Percentiles rank a stretch among this genome's conserved stretches.
phyloP scores from a whole-genome alignment of 2,329 filamentous ascomycete species.

The Boeremia exigua region DNA sequence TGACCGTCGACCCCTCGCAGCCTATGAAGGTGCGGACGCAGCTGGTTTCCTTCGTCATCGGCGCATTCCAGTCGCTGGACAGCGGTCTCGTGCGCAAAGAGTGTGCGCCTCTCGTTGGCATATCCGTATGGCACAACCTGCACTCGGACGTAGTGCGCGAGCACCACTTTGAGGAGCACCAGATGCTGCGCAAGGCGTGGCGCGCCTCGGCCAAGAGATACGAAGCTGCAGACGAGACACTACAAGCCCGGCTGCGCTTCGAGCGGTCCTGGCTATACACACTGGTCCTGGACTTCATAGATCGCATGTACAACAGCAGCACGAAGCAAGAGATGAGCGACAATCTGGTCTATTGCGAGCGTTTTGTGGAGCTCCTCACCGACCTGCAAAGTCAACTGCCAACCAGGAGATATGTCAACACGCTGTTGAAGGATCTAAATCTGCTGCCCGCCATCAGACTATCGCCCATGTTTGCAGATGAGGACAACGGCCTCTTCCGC shows the following conservation, averaged over 20 bases:
- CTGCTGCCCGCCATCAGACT: conserved; percentile 77
- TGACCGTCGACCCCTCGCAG: conserved; percentile 68
- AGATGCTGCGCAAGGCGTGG: conserved; percentile 88
- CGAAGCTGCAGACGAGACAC: conserved; percentile 80
- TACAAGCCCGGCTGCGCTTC: conserved; percentile 82
- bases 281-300: conserved; percentile 81
- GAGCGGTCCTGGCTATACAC: conserved; percentile 94
- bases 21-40: conserved; percentile 67
- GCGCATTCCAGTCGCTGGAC: conserved; percentile 92
- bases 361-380: conserved; percentile 88
- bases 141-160: conserved; percentile 79
- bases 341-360: conserved; percentile 82
- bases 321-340: conserved; percentile 55
- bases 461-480: conserved; percentile 77
- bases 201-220: conserved; percentile 84
- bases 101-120: conserved; percentile 92
- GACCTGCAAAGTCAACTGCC: conserved; percentile 93
- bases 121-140: conserved; percentile 94
- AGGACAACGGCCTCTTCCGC: conserved; percentile 76
- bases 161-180: conserved; percentile 70
- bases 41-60: conserved; percentile 87
- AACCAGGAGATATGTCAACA: conserved; percentile 91
- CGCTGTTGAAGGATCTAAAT: conserved; percentile 84
- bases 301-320: conserved; percentile 66
- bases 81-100: conserved; percentile 89